Evolutionary conservation across 805 yeast genomes (phyloP).

Genomic region (Danielia oregonensis): DNA sequence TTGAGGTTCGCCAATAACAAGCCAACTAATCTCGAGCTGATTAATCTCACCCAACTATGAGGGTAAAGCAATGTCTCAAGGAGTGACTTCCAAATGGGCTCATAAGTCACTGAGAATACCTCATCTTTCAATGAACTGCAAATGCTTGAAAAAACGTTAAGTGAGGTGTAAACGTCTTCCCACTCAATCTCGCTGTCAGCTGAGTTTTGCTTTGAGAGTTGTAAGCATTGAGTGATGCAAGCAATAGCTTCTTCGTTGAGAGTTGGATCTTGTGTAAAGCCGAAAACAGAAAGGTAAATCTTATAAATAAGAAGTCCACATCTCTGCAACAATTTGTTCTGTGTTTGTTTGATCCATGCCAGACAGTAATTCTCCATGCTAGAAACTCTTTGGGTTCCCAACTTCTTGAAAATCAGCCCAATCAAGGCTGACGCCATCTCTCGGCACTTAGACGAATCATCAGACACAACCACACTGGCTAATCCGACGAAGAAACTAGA

Average conservation of each 20-base stretch:
- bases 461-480: conserved; percentile 73
- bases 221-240: conserved; percentile 22
- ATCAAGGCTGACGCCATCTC: conserved; percentile 74
- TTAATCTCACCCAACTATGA: conserved; percentile 85
- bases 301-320: conserved; percentile 76
- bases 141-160: conserved; percentile 47
- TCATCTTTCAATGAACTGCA: conserved; percentile 34
- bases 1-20: conserved; percentile 43
- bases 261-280: conserved; percentile 31
- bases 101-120: conserved; percentile 27
- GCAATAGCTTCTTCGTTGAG: conserved; percentile 39
- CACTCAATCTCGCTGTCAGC: conserved; percentile 49
- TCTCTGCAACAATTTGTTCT: conserved; percentile 51
- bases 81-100: conserved; percentile 47
- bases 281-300: conserved; percentile 50
- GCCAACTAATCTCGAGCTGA: conserved; percentile 58
- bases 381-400: conserved; percentile 32
- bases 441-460: conserved; percentile 73
- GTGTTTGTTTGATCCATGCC: conserved; percentile 63
- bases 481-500: conserved; percentile 81
- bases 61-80: conserved; percentile 68
- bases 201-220: conserved; percentile 31
- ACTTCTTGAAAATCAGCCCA: conserved; percentile 48
- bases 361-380: conserved; percentile 39
- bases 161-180: conserved; percentile 72